A percentile compares a stretch with the other conserved stretches of the same genome.
These are phyloP conservation scores for Fragilaria radians DNA, from an alignment of 108 stramenopile species.

Conservation along the genomic window DNA sequence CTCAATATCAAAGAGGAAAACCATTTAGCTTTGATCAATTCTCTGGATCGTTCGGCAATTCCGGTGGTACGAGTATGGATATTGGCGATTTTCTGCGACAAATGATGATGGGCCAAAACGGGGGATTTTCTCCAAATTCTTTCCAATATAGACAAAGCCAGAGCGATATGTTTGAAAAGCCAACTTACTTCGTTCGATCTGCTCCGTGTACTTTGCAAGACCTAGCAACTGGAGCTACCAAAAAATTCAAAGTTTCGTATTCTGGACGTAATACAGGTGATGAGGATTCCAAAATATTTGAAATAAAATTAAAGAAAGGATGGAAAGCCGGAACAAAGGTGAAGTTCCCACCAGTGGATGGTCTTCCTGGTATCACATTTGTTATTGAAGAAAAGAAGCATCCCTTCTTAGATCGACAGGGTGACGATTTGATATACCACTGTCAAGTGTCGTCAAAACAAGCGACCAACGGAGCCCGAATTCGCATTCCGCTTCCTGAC, in stretches of 20 bases:
- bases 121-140: background rate
- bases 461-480: conserved; percentile 30
- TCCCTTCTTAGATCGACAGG: conserved; percentile 38
- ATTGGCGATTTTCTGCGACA: conserved; percentile 22
- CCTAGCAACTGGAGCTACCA: conserved; percentile 51
- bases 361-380: conserved; percentile 62
- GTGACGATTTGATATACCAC: conserved; percentile 53
- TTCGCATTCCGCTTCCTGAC: conserved; percentile 52
- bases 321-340: conserved; percentile 77
- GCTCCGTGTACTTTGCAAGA: conserved; percentile 60
- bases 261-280: conserved; percentile 13
- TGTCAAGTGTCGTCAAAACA: conserved; percentile 41
- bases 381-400: conserved; percentile 61
- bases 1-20: conserved; percentile 1
- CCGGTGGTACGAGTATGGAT: conserved; percentile 12
- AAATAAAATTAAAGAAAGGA: conserved; percentile 50
- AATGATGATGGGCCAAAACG: conserved; percentile 23
- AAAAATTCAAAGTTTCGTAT: conserved; percentile 62
- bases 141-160: conserved; percentile 8
- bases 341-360: conserved; percentile 29
- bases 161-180: conserved; percentile 9
- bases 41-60: background rate
- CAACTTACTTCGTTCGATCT: conserved; percentile 21
- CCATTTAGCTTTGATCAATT: conserved; percentile 2
- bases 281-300: conserved; percentile 37